Percentiles rank a stretch among this genome's conserved stretches.
Evolutionary conservation across 2,329 filamentous ascomycete genomes (phyloP).

Genomic region (Aureobasidium subglaciale): DNA sequence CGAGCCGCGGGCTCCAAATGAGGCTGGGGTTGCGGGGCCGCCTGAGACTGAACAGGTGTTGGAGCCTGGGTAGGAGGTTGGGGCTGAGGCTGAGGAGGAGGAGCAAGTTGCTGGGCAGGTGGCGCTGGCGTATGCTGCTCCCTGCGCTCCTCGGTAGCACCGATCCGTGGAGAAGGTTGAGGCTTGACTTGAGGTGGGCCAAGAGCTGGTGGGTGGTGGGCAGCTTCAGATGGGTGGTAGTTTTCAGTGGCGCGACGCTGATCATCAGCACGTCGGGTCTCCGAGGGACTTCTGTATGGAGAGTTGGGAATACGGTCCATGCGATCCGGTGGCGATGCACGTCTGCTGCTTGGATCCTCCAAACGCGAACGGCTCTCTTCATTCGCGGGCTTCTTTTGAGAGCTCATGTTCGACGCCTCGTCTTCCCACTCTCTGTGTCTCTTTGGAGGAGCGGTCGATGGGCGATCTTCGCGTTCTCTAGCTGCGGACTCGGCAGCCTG

Average conservation of each 20-base stretch:
- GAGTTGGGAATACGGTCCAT: conserved; percentile 46
- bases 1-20: conserved; percentile 74
- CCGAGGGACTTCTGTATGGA: conserved; percentile 72
- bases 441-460: conserved; percentile 69
- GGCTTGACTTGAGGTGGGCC: conserved; percentile 38
- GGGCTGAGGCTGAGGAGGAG: conserved; percentile 42
- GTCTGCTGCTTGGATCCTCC: conserved; percentile 74
- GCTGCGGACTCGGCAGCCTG: conserved; percentile 62
- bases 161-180: conserved; percentile 50
- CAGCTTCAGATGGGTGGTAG: conserved; percentile 88
- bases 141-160: conserved; percentile 39
- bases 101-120: conserved; percentile 44
- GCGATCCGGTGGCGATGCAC: conserved; percentile 41
- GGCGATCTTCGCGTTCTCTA: conserved; percentile 64
- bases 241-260: conserved; percentile 66
- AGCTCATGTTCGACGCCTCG: conserved; percentile 44
- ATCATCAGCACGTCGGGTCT: conserved; percentile 53
- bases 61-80: conserved; percentile 35
- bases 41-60: conserved; percentile 37
- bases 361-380: conserved; percentile 82
- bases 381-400: conserved; percentile 76
- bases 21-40: conserved; percentile 12
- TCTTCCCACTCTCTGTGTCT: conserved; percentile 90
- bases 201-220: conserved; percentile 69
- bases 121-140: conserved; percentile 30